Evolutionary conservation across 768 basidiomycete species (phyloP).

Genomic region (Lactarius sanguifluus): DNA sequence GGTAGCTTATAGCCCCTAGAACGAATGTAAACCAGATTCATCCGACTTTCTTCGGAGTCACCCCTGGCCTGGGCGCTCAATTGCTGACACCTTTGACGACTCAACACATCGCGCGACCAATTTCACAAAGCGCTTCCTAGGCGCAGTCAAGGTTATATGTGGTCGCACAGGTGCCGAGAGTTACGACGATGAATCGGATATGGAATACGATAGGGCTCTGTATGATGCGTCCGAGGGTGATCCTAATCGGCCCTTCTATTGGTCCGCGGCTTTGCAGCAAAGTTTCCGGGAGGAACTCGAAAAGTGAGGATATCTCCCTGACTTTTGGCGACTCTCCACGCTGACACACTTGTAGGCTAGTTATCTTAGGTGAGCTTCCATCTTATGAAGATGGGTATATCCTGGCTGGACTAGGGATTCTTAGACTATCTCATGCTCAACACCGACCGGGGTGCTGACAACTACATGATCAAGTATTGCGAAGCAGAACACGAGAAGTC

Average conservation of each 20-base stretch:
- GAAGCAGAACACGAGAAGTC: constrained; percentile 77
- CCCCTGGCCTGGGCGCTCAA: constrained; percentile 85
- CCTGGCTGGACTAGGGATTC: not conserved
- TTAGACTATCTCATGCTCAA: constrained; percentile 90
- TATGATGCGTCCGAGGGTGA: constrained; percentile 67
- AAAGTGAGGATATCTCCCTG: constrained; percentile 51
- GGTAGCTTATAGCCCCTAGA: not conserved
- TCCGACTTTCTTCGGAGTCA: constrained; percentile 84
- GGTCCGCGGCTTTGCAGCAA: constrained; percentile 75
- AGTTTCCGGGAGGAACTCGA: constrained; percentile 87
- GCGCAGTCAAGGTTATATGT: constrained; percentile 76
- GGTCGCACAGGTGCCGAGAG: constrained; percentile 77
- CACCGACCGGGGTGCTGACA: constrained; percentile 85
- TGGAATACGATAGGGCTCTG: constrained; percentile 69
- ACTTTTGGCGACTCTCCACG: constrained; percentile 15
- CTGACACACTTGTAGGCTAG: constrained; percentile 52
- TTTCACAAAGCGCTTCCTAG: constrained; percentile 63
- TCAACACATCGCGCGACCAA: constrained; percentile 72
- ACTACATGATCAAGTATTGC: constrained; percentile 92
- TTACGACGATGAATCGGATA: constrained; percentile 62
- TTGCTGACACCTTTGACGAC: constrained; percentile 85
- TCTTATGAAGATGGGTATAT: not conserved
- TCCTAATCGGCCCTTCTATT: constrained; percentile 68
- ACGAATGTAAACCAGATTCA: constrained; percentile 52
- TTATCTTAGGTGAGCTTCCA: constrained; percentile 66